phyloP scores from a whole-genome alignment of 352 stramenopile genomes.

The Pythium coloratum region DNA sequence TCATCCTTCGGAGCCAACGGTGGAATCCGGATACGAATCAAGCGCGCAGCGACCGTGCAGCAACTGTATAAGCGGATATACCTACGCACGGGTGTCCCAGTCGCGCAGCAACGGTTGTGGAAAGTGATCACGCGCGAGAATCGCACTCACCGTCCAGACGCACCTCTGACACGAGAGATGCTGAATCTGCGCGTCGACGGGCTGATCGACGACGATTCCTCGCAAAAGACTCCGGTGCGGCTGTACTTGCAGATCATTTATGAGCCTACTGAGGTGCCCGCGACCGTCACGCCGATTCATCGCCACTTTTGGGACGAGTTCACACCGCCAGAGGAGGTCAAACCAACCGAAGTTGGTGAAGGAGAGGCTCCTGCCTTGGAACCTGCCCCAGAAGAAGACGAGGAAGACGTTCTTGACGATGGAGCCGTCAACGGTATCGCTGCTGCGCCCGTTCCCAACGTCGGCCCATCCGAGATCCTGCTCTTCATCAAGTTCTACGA shows the following conservation, averaged over 20 bases:
- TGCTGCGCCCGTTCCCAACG: conserved; percentile 11
- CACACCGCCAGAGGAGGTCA: conserved; percentile 33
- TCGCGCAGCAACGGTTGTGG: conserved; percentile 72
- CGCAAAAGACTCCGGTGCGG: conserved; percentile 58
- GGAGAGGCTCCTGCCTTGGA: background rate
- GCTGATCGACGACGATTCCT: conserved; percentile 77
- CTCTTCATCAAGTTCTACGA: conserved; percentile 89
- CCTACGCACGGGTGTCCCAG: conserved; percentile 59
- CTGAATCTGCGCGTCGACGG: conserved; percentile 51
- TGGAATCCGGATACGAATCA: conserved; percentile 67
- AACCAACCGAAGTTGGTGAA: background rate
- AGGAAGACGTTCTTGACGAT: conserved; percentile 22
- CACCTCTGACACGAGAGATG: conserved; percentile 41
- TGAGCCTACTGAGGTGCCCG: background rate
- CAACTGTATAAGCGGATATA: conserved; percentile 71
- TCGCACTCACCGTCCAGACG: conserved; percentile 73
- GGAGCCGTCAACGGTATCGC: conserved; percentile 12
- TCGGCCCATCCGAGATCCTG: conserved; percentile 46
- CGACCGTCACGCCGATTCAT: conserved; percentile 30
- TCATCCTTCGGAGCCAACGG: conserved; percentile 66
- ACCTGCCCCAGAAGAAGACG: conserved; percentile 23
- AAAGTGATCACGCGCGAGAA: conserved; percentile 87
- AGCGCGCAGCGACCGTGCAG: conserved; percentile 51
- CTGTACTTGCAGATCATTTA: conserved; percentile 77
- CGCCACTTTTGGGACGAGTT: conserved; percentile 69